Conservation (phyloP, 116 monocot species). For the Trichopus zeylanicus region DNA sequence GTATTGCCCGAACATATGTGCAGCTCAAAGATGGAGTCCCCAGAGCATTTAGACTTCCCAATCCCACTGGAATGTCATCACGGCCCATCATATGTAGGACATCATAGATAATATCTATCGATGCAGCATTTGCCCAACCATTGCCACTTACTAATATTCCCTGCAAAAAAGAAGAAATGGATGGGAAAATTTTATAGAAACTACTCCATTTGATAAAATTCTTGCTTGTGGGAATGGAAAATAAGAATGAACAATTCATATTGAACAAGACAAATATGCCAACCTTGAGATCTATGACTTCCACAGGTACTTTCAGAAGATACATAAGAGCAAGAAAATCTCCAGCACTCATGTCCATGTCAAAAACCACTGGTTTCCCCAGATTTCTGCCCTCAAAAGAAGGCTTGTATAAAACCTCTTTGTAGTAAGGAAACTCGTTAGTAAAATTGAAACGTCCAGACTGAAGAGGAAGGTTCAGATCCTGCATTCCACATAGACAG, state of each 20-base stretch:
- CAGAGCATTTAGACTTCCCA: constrained; percentile 51
- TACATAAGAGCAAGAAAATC: constrained; percentile 80
- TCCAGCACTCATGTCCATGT: constrained; percentile 97
- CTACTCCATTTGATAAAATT: too few species aligned
- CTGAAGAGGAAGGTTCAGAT: constrained; percentile 47
- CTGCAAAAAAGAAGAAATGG: constrained; percentile 35
- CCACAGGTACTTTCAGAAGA: constrained; percentile 68
- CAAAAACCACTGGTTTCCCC: constrained; percentile 70
- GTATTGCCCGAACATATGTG: constrained; percentile 51
- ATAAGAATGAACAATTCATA: too few species aligned
- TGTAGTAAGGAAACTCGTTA: constrained; percentile 58
- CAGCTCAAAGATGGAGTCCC: constrained; percentile 45
- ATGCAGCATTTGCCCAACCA: constrained; percentile 89
- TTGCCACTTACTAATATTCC: constrained; percentile 71
- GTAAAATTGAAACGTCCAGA: constrained; percentile 63
- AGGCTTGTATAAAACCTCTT: constrained; percentile 46
- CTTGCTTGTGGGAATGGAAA: too few species aligned
- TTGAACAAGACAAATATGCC: too few species aligned
- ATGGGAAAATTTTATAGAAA: too few species aligned
- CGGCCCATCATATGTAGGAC: constrained; percentile 92
- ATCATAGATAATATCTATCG: constrained; percentile 80
- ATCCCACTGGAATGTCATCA: constrained; percentile 72
- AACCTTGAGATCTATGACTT: constrained; percentile 77
- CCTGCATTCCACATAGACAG: constrained; percentile 24
- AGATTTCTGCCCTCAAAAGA: constrained; percentile 25